Evolutionary conservation across 164 flowering plant genomes (phyloP), one percentile per base, ranked within the genome.

Genomic region (Magnolia sinica): DNA sequence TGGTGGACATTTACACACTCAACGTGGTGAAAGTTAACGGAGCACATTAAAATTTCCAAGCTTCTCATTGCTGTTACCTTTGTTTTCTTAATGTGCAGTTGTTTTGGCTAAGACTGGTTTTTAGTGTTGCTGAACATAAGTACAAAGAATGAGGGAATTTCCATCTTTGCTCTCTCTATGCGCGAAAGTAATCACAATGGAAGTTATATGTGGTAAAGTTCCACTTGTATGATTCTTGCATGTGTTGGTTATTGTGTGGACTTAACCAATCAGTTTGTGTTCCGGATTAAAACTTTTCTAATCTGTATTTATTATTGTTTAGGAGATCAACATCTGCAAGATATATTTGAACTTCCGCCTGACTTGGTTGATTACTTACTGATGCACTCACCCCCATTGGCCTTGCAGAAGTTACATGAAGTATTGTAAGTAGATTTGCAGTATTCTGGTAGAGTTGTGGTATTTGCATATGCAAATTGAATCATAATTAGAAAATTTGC

Each of bases 341-440:
- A 71, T 78, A 61, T 90, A 14, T 82, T 83, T 70, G 92, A 92
- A 59, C 84, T 92, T 76, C 95, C 95, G 0, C 19, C 83, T 4
- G 82, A 89, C 14, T 77, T 92, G 78, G 76, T 91, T 63, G 89
- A 90, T 74, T 22, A 64, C 61, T 80, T 92, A 72, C 2, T 90
- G 61, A 68, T 75, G 64, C 76, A 73, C 24, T 81, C 83, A 50
- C 91, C 92, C 50, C 87, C 97, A 27, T 55, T 87, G 70, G 87
- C 85, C 19, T 77, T 92, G 83, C 87, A 87, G 50, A 88, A 84
- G 74, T 75, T 92, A 63, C 93, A 87, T 27, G 66, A 61, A 1
- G 72, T 78, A 50, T 74, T 84, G 94, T 89, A 22, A 71, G 91
- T 84, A 1, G 7, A 11, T 10, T 50, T 63, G 19, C 50, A n/a